These are phyloP conservation scores for Biscogniauxia marginata DNA, from an alignment of 2,329 filamentous ascomycete species.

Conservation along the genomic window DNA sequence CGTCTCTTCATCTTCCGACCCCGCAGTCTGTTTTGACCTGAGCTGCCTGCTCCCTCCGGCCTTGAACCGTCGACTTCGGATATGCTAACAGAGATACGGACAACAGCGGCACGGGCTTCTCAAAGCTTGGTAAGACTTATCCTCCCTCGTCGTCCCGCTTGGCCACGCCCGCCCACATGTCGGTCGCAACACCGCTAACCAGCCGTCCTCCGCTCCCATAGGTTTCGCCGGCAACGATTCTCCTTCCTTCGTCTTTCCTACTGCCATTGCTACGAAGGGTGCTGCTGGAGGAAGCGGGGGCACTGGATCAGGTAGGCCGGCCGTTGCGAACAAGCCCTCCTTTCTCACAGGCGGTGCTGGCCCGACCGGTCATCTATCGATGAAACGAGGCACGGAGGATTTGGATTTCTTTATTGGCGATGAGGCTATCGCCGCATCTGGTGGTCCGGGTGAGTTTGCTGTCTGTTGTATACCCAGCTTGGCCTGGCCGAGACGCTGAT, in stretches of 20 bases:
- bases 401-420: constrained; percentile 99
- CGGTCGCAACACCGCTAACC: constrained; percentile 17
- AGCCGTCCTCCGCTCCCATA: constrained; percentile 38
- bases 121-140: constrained; percentile 79
- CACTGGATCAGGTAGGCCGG: constrained; percentile 82
- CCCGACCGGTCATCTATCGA: constrained; percentile 75
- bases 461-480: neutral
- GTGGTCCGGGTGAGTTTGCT: constrained; percentile 67
- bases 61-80: constrained; percentile 14
- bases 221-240: constrained; percentile 99
- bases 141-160: constrained; percentile 2
- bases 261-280: constrained; percentile 94
- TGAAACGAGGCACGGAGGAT: constrained; percentile 94
- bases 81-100: constrained; percentile 40
- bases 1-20: constrained; percentile 32
- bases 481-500: constrained; percentile 13
- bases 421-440: constrained; percentile 81
- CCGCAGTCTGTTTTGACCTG: constrained; percentile 10
- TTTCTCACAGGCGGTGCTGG: constrained; percentile 92
- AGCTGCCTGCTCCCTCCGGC: neutral
- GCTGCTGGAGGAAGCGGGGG: constrained; percentile 67
- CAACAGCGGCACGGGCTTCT: constrained; percentile 94
- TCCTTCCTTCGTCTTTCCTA: constrained; percentile 98
- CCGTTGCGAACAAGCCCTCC: constrained; percentile 91
- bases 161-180: constrained; percentile 2